Conservation (phyloP, 1,284 basidiomycete genomes). For the Thecaphora frezii region DNA sequence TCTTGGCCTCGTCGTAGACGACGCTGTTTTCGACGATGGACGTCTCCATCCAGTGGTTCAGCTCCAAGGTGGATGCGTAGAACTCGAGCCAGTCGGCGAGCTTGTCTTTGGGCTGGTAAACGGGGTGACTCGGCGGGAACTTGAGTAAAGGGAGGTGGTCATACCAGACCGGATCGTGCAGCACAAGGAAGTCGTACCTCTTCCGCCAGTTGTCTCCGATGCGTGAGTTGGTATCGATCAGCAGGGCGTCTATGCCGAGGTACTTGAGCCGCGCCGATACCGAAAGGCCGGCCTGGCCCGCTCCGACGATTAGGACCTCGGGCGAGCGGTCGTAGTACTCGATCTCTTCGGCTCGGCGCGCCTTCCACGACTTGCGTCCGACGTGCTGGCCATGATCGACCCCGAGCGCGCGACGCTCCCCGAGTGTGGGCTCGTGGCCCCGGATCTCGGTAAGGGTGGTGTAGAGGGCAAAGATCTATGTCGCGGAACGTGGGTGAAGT, state of each 20-base stretch:
- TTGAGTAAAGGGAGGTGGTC: slow-evolving; percentile 7
- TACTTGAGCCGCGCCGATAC: slow-evolving; percentile 67
- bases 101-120: slow-evolving; percentile 60
- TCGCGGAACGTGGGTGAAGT: too few relatives aligned
- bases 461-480: slow-evolving; percentile 3
- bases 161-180: slow-evolving; percentile 47
- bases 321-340: slow-evolving; percentile 6
- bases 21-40: slow-evolving; percentile 64
- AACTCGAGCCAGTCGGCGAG: slow-evolving; percentile 71
- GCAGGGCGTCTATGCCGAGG: slow-evolving; percentile 64
- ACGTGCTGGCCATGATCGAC: slow-evolving; percentile 6
- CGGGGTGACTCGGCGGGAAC: slow-evolving; percentile 36
- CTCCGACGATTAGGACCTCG: slow-evolving; percentile 62
- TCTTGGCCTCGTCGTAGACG: slow-evolving; percentile 62
- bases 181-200: slow-evolving; percentile 44
- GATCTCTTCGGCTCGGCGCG: slow-evolving; percentile 1
- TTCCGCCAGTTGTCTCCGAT: slow-evolving; percentile 67
- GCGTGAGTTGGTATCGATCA: slow-evolving; percentile 65
- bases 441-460: slow-evolving; percentile 6
- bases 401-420: not conserved
- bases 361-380: slow-evolving; percentile 2
- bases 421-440: slow-evolving; percentile 3
- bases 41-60: slow-evolving; percentile 67
- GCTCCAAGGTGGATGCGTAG: slow-evolving; percentile 69
- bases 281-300: slow-evolving; percentile 69